Percentiles rank a stretch among this genome's conserved stretches.
Conservation (phyloP, 495 filamentous ascomycete species). For the Penicillium cataractarum region DNA sequence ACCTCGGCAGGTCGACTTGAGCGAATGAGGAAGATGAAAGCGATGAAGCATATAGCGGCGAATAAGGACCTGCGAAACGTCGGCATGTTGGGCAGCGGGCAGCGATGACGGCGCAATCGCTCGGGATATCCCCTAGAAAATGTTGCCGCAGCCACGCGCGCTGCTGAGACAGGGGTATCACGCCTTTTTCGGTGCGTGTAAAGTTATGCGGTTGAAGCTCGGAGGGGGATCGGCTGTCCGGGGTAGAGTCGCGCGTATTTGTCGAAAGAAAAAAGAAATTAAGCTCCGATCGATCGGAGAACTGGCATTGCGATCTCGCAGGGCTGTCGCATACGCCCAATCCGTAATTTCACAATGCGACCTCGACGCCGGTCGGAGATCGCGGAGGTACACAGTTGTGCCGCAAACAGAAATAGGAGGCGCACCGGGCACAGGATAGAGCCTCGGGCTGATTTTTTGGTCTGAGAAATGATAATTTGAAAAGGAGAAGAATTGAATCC, state of each 20-base stretch:
- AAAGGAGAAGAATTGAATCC: constrained; percentile 3
- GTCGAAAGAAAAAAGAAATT: constrained; percentile 6
- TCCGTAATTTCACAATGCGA: constrained; percentile 22
- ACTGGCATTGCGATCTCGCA: constrained; percentile 20
- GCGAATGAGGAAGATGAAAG: constrained; percentile 70
- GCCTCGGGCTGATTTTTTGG: constrained; percentile 2
- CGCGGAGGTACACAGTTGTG: constrained; percentile 10
- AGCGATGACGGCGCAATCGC: constrained; percentile 6
- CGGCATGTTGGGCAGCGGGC: constrained; percentile 50
- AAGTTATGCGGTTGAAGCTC: constrained; percentile 1
- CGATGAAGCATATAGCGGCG: constrained; percentile 67
- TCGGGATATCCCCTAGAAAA: not conserved
- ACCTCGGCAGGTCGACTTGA: constrained; percentile 53
- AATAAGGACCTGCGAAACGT: constrained; percentile 75
- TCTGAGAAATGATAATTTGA: not conserved
- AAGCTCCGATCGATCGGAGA: constrained; percentile 18
- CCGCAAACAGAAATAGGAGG: constrained; percentile 25
- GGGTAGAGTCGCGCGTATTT: constrained; percentile 5
- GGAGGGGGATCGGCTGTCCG: not conserved
- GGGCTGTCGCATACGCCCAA: constrained; percentile 7
- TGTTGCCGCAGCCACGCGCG: constrained; percentile 20
- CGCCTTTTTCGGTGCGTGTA: not conserved
- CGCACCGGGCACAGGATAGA: not conserved
- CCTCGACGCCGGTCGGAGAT: constrained; percentile 13
- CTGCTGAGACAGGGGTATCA: constrained; percentile 8